Percentiles rank a stretch among this genome's conserved stretches.
phyloP scores from a whole-genome alignment of 768 basidiomycete species.

The Flagelloscypha sp. region DNA sequence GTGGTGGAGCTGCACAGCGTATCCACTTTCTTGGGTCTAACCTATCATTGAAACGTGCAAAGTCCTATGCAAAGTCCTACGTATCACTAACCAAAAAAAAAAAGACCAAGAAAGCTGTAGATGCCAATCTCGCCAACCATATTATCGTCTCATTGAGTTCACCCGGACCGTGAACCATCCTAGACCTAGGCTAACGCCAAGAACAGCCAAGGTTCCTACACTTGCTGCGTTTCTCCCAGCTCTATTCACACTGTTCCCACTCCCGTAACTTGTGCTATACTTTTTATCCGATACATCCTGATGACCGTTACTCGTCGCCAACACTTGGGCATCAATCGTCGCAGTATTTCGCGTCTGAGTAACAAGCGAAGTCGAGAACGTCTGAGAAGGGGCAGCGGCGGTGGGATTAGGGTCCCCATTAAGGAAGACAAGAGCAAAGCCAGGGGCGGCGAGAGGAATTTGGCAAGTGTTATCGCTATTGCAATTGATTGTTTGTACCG shows the following conservation, averaged over 20 bases:
- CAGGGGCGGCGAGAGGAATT: conserved; percentile 60
- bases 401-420: conserved; percentile 30
- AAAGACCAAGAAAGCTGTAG: too few species aligned
- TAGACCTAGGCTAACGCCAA: too few species aligned
- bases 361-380: conserved; percentile 50
- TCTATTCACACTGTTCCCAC: not conserved
- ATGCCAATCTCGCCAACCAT: too few species aligned
- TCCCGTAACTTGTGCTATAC: not conserved
- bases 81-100: too few species aligned
- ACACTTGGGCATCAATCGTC: conserved; percentile 42
- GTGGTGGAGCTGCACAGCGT: too few species aligned
- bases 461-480: conserved; percentile 46
- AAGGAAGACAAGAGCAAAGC: conserved; percentile 71
- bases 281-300: not conserved
- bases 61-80: too few species aligned
- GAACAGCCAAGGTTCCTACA: too few species aligned
- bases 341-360: conserved; percentile 49
- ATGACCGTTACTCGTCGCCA: conserved; percentile 59
- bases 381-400: conserved; percentile 26
- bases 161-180: too few species aligned
- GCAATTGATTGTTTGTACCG: conserved; percentile 54
- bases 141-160: too few species aligned
- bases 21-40: too few species aligned
- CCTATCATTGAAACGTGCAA: too few species aligned
- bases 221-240: too few species aligned